Base-by-base conservation (phyloP, 495 filamentous ascomycete genomes). In the Pseudomonodictys pantanalensis region DNA sequence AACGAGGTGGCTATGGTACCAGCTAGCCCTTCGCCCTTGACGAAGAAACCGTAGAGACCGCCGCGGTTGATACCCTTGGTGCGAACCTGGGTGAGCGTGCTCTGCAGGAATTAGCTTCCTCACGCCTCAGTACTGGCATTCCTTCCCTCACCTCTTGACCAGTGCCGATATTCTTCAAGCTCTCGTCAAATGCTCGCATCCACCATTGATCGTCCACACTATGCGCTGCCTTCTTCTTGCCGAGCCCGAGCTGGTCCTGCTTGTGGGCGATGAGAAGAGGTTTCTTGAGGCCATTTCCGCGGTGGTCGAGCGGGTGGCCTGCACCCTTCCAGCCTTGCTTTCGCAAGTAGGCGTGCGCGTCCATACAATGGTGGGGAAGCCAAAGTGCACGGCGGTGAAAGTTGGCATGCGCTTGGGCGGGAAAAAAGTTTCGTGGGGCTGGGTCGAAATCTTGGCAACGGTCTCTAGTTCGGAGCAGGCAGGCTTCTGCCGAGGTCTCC, bases 41-140 rank as follows among this genome's bases (percentile, higher is more conserved):
- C 89, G 69, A 96, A 96, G 55, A 80, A 83, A 15, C 85, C 81
- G 71, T 96, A 96, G 5, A 96, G 76, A 25, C 90, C 87, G 29
- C 76, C 75, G 26, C 61, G 58, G 52, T 68, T 67, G 46, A 68
- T 42, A 20, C 70, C 71, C 48, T 63, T 55, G 49, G 68, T 63
- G 51, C 69, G 63, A n/a, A 75, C 59, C 23, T 68, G 52, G 15
- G 32, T 52, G 18, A 75, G 64, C 12, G 64, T 60, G 35, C 64
- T 67, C 66, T 70, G 26, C 23, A 20, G 28, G 17, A 1, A 29
- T 67, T 43, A 60, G 54, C 41, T 18, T 42, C 23, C 28, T 0
- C 32, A 1, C 3, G 4, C 30, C 26, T 1, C 15, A 39, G 39
- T 15, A 47, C 18, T 11, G 44, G 10, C 10, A 24, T 12, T 20